Conservation (phyloP, 164 flowering plant species). For the Cinnamomum chago region DNA sequence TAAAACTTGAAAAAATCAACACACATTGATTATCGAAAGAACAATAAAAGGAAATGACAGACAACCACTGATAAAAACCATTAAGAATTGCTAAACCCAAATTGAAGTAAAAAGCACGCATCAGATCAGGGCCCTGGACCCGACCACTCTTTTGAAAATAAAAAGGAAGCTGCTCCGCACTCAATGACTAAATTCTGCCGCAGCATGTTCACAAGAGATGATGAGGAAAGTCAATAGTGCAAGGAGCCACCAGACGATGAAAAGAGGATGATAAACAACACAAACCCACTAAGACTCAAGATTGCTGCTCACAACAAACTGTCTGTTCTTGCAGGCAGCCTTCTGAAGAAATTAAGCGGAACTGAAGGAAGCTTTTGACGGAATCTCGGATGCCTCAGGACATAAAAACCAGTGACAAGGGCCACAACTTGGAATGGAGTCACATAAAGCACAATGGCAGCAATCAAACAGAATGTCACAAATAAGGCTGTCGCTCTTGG, state of each 20-base stretch:
- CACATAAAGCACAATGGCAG: constrained; percentile 29
- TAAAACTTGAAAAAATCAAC: constrained; percentile 16
- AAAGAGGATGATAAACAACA: background rate
- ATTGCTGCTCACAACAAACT: constrained; percentile 35
- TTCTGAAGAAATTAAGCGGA: constrained; percentile 47
- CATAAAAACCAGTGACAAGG: constrained; percentile 23
- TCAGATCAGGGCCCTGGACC: constrained; percentile 12
- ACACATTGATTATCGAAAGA: constrained; percentile 22
- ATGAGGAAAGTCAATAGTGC: background rate
- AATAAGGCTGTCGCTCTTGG: constrained; percentile 58
- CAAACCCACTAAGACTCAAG: background rate
- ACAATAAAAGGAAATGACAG: constrained; percentile 14
- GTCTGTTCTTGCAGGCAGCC: constrained; percentile 60
- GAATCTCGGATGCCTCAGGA: constrained; percentile 56
- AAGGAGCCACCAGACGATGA: background rate
- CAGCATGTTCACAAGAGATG: background rate
- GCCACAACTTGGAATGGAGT: constrained; percentile 24
- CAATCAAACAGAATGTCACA: constrained; percentile 36
- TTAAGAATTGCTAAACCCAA: background rate
- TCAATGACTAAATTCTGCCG: background rate
- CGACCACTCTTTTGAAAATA: constrained; percentile 10
- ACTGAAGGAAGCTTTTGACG: constrained; percentile 37
- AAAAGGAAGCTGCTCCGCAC: constrained; percentile 16
- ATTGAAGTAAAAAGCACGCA: constrained; percentile 18
- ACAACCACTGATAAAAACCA: constrained; percentile 1